Conservation (phyloP, 78 protist genomes). For the Cavenderia fasciculata region DNA sequence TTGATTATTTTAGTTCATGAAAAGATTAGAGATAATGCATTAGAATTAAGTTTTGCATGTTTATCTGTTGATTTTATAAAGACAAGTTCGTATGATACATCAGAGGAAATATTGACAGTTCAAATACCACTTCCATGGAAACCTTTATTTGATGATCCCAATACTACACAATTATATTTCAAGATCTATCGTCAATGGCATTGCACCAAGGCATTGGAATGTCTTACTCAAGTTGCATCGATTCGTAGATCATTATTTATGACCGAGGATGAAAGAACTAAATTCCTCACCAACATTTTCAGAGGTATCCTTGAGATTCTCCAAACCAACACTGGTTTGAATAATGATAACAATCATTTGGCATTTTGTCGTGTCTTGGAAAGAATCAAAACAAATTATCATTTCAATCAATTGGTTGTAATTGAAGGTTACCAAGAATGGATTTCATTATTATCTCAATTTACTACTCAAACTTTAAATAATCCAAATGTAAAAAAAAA, state of each 20-base stretch:
- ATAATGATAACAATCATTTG: constrained; percentile 49
- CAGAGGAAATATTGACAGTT: constrained; percentile 40
- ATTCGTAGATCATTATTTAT: constrained; percentile 53
- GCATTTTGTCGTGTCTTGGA: constrained; percentile 59
- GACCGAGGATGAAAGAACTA: constrained; percentile 41
- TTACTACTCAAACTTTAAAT: constrained; percentile 62
- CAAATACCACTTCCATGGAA: constrained; percentile 54
- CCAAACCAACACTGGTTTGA: constrained; percentile 20
- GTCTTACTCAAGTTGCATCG: constrained; percentile 42
- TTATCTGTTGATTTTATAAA: constrained; percentile 54
- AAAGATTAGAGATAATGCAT: constrained; percentile 57
- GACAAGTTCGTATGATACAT: constrained; percentile 21
- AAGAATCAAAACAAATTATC: constrained; percentile 57
- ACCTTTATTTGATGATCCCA: constrained; percentile 31
- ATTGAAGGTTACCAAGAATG: constrained; percentile 28
- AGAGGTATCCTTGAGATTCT: neutral
- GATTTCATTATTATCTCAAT: constrained; percentile 33
- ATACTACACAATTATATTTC: constrained; percentile 16
- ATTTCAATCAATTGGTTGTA: constrained; percentile 17
- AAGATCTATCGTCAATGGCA: constrained; percentile 8
- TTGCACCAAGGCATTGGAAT: constrained; percentile 52
- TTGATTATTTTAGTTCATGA: neutral
- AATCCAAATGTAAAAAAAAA: constrained; percentile 32
- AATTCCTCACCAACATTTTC: constrained; percentile 24
- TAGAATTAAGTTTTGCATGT: constrained; percentile 47